phyloP scores from a whole-genome alignment of 2,329 filamentous ascomycete genomes.

The Coniochaeta hoffmannii region DNA sequence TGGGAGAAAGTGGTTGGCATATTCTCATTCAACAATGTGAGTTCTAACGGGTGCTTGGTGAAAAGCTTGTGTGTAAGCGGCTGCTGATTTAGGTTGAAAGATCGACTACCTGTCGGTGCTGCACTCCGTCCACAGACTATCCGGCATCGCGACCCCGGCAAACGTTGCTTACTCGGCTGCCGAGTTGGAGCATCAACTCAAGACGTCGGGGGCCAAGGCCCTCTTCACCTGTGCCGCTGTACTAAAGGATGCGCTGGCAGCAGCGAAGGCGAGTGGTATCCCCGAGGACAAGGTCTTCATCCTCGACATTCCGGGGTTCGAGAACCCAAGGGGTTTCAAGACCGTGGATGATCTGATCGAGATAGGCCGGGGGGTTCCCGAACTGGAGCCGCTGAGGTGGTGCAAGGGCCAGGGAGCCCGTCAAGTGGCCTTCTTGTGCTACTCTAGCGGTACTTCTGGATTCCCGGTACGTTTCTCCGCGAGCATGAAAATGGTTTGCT shows the following conservation, averaged over 20 bases:
- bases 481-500: background rate
- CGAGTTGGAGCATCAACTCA: conserved; percentile 67
- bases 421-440: conserved; percentile 70
- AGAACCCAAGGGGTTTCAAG: conserved; percentile 45
- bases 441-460: conserved; percentile 73
- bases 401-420: conserved; percentile 55
- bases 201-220: conserved; percentile 59
- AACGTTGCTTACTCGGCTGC: conserved; percentile 65
- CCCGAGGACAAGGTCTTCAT: conserved; percentile 60
- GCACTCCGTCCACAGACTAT: conserved; percentile 67
- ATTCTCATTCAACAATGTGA: conserved; percentile 74
- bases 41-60: conserved; percentile 11
- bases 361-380: conserved; percentile 47
- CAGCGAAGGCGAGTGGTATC: conserved; percentile 56
- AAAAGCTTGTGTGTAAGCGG: conserved; percentile 4
- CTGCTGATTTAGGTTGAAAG: conserved; percentile 25
- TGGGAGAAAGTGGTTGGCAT: conserved; percentile 76
- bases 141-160: conserved; percentile 67
- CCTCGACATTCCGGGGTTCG: conserved; percentile 56
- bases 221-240: conserved; percentile 67
- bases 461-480: conserved; percentile 48
- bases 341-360: conserved; percentile 60
- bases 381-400: conserved; percentile 52
- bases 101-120: conserved; percentile 68
- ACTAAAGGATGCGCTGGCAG: conserved; percentile 55